Conservation (phyloP, 2,329 filamentous ascomycete genomes). For the Chaetomium sp. region DNA sequence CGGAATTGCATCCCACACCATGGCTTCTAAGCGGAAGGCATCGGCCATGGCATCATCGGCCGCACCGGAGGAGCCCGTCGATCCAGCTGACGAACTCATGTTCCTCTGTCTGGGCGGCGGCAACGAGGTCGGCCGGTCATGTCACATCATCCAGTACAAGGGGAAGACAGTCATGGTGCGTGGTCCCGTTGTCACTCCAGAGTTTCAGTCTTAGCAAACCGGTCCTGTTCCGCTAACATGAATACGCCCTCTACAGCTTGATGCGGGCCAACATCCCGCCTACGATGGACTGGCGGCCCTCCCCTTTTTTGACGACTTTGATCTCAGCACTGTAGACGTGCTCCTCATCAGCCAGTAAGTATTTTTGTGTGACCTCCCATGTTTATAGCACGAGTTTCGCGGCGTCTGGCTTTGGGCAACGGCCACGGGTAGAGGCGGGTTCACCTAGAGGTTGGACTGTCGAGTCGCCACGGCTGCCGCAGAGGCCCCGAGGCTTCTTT, state of each 20-base stretch:
- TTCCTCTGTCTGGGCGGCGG: constrained; percentile 93
- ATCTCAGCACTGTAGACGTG: constrained; percentile 94
- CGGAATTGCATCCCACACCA: constrained; percentile 42
- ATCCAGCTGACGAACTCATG: constrained; percentile 90
- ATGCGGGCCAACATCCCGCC: constrained; percentile 94
- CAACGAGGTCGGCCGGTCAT: constrained; percentile 95
- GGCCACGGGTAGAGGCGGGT: constrained; percentile 27
- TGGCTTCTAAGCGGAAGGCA: constrained; percentile 94
- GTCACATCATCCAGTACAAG: constrained; percentile 98
- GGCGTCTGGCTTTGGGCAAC: constrained; percentile 31
- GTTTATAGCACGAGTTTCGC: constrained; percentile 23
- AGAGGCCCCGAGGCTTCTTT: constrained; percentile 13
- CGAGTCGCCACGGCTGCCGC: constrained; percentile 7
- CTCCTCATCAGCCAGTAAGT: constrained; percentile 99
- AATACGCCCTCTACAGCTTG: constrained; percentile 62
- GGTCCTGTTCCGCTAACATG: constrained; percentile 14
- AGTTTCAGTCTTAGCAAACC: background rate
- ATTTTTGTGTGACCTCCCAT: constrained; percentile 28
- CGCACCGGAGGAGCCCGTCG: constrained; percentile 78
- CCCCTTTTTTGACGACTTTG: constrained; percentile 98
- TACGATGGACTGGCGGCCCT: constrained; percentile 92
- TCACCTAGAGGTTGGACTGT: constrained; percentile 13
- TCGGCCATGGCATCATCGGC: constrained; percentile 68
- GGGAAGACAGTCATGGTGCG: constrained; percentile 97
- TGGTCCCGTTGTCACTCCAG: background rate